Conservation (phyloP, 441 rosid species). For the Gossypium laxum region DNA sequence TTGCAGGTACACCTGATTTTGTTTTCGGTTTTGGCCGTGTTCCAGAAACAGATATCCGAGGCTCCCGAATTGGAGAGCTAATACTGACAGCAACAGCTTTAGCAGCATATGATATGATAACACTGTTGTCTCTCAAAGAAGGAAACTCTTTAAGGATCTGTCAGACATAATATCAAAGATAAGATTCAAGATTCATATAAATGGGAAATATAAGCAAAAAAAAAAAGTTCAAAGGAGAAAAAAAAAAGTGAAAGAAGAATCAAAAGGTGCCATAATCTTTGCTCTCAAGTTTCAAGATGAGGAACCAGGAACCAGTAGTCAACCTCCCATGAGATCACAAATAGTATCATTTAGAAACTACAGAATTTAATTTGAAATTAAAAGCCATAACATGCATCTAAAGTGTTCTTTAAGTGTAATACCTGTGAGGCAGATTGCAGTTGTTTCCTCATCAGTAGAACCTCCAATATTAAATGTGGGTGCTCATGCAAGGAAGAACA, state of each 20-base stretch:
- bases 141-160: constrained; percentile 95
- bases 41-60: constrained; percentile 67
- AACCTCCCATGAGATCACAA: neutral
- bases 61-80: constrained; percentile 66
- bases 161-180: constrained; percentile 21
- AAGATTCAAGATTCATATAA: constrained; percentile 15
- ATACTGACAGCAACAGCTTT: constrained; percentile 75
- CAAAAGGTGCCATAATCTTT: neutral
- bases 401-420: constrained; percentile 18
- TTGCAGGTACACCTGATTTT: constrained; percentile 44
- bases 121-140: constrained; percentile 60
- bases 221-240: neutral
- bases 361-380: neutral
- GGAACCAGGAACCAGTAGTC: constrained; percentile 10
- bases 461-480: constrained; percentile 87
- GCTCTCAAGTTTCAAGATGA: neutral
- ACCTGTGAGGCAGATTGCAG: constrained; percentile 86
- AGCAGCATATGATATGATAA: constrained; percentile 72
- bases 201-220: constrained; percentile 4
- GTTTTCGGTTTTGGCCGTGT: constrained; percentile 60
- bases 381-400: constrained; percentile 15
- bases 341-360: constrained; percentile 7
- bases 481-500: constrained; percentile 94
- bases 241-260: neutral
- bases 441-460: constrained; percentile 92